These are phyloP conservation scores for Beauveria sp. DNA, from an alignment of 2,329 filamentous ascomycete species.

Conservation along the genomic window DNA sequence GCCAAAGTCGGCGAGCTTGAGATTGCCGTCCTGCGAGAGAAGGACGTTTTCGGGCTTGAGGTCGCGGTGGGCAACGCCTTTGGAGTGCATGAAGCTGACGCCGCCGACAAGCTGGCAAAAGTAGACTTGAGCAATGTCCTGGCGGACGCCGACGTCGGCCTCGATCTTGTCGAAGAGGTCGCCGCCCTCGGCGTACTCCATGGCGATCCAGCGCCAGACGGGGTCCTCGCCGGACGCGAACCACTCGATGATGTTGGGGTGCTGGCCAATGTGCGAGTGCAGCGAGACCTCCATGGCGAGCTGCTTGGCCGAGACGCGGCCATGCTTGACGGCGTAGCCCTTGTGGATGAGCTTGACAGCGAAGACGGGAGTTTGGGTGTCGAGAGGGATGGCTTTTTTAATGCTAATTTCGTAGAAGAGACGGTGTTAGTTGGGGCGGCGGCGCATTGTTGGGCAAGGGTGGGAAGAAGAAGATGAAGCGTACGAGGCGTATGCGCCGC, in stretches of 20 bases:
- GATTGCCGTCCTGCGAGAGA: constrained; percentile 70
- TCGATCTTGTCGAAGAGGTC: constrained; percentile 99
- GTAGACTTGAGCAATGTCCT: constrained; percentile 94
- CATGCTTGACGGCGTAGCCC: constrained; percentile 82
- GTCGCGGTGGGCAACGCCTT: constrained; percentile 87
- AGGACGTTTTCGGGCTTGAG: constrained; percentile 95
- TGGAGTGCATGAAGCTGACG: constrained; percentile 91
- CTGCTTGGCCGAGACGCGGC: constrained; percentile 81
- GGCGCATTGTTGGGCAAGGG: no score
- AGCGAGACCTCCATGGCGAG: constrained; percentile 86
- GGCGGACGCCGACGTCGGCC: constrained; percentile 86
- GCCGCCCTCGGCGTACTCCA: constrained; percentile 92
- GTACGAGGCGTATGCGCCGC: constrained; percentile 95
- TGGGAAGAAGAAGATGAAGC: constrained; percentile 15
- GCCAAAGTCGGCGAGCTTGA: constrained; percentile 96
- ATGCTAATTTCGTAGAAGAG: constrained; percentile 48
- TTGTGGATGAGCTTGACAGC: constrained; percentile 99
- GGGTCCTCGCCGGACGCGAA: constrained; percentile 79
- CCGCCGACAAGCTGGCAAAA: constrained; percentile 87
- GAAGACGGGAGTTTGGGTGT: constrained; percentile 67
- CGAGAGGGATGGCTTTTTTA: constrained; percentile 80
- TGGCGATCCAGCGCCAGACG: constrained; percentile 93
- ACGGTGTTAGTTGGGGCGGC: background rate
- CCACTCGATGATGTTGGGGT: constrained; percentile 91
- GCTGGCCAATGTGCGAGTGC: constrained; percentile 79